Base-by-base conservation (phyloP, 805 yeast species). In the Metschnikowia koreensis region DNA sequence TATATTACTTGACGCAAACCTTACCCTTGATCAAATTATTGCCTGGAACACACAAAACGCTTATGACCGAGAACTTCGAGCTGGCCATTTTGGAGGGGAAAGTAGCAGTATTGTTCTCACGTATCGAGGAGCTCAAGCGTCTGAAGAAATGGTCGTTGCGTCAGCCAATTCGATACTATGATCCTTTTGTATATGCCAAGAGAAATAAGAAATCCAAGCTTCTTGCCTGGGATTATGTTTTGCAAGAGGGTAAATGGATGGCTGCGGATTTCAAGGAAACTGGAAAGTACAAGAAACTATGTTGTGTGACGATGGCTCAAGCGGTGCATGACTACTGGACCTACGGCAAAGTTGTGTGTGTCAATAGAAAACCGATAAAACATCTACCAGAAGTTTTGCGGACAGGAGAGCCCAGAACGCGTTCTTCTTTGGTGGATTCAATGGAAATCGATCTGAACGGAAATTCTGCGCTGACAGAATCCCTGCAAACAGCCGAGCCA, bases 61-160 rank as follows among this genome's bases (percentile, higher is more conserved):
- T 93, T 38, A 82, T 91, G 33, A 88, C 98, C 0, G 93, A 89
- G 47, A 82, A 88, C 51, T 94, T 82, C 69, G 96, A 90, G 63
- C 81, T 87, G 60, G 89, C 96, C 0, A 72, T 92, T 34, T 80
- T 89, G 12, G 99, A 94, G 64, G 97, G 97, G 3, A 87, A 92
- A 64, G 84, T 93, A 2, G 89, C 96, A 0, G 97, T 91, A 10
- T 83, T 90, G 16, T 87, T 90, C 60, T 87, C 96, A 1, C 77
- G 98, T 54, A 92, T 94, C 44, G 98, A 93, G 63, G 98, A 93
- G 66, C 75, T 94, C 56, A 89, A 90, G 66, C 76, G 96, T 44
- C 86, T 86, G 52, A 87, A 89, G 1, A 84, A 88, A 60, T 94
- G 99, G 98, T 86, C 96, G 22, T 73, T 94, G 48, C 77, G 96